Evolutionary conservation across 805 yeast genomes (phyloP).

Genomic region (Maudiozyma turicensis): DNA sequence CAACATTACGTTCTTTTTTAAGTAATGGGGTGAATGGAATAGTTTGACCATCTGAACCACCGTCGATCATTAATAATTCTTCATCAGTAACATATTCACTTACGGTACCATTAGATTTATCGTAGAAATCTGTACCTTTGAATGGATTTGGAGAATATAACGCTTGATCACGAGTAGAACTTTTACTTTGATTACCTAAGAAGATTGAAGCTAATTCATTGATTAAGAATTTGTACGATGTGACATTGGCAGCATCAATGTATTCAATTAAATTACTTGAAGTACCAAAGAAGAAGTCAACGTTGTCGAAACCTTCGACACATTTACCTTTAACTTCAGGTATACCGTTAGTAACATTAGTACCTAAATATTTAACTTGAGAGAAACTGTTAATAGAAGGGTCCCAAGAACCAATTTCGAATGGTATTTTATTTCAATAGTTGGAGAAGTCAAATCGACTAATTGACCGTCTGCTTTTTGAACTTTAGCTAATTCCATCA

Average conservation of each 20-base stretch:
- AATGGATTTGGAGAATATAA: constrained; percentile 66
- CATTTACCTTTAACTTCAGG: constrained; percentile 42
- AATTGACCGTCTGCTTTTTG: constrained; percentile 49
- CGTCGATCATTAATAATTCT: constrained; percentile 50
- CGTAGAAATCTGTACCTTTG: constrained; percentile 30
- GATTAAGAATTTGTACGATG: constrained; percentile 37
- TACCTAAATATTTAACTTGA: constrained; percentile 60
- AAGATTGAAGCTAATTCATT: constrained; percentile 32
- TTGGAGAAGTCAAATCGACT: constrained; percentile 57
- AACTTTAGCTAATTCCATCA: constrained; percentile 54
- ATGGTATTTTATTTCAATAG: constrained; percentile 53
- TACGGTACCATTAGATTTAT: constrained; percentile 20
- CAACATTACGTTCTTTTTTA: constrained; percentile 49
- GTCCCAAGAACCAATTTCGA: constrained; percentile 82
- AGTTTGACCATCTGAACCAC: constrained; percentile 60
- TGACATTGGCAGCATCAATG: constrained; percentile 42
- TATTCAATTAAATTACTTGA: constrained; percentile 72
- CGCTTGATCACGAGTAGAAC: constrained; percentile 54
- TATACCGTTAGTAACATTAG: constrained; percentile 49
- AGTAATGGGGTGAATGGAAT: constrained; percentile 53
- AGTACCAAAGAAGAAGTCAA: constrained; percentile 74
- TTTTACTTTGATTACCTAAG: constrained; percentile 37
- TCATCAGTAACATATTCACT: constrained; percentile 32
- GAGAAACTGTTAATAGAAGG: constrained; percentile 56
- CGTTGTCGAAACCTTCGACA: constrained; percentile 63